Evolutionary conservation across 768 basidiomycete species (phyloP).

Genomic region (Serendipita indica): DNA sequence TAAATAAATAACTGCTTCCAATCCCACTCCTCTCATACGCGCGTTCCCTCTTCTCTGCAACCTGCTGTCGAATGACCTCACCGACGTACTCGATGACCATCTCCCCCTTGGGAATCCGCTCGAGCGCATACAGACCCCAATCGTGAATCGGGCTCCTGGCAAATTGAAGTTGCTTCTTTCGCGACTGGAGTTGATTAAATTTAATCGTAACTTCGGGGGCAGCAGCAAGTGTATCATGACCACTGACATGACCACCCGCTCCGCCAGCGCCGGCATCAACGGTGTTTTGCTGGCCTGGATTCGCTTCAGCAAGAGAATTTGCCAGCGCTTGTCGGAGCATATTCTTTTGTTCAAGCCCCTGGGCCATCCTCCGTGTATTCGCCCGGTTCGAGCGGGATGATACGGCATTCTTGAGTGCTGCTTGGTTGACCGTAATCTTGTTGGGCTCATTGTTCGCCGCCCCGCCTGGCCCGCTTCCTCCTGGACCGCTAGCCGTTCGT

Average conservation of each 20-base stretch:
- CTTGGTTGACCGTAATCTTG: slow-evolving; percentile 20
- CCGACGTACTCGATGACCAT: slow-evolving; percentile 99
- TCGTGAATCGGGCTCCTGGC: slow-evolving; percentile 93
- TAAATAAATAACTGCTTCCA: slow-evolving; percentile 92
- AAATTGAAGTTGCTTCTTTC: slow-evolving; percentile 96
- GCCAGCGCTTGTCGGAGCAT: slow-evolving; percentile 40
- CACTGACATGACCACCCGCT: slow-evolving; percentile 48
- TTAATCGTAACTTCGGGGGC: slow-evolving; percentile 46
- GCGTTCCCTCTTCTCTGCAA: slow-evolving; percentile 95
- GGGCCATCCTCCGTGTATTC: slow-evolving; percentile 77
- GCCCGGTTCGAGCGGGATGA: slow-evolving; percentile 85
- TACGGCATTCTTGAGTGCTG: slow-evolving; percentile 39
- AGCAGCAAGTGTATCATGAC: slow-evolving; percentile 30
- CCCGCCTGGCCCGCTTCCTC: slow-evolving; percentile 23
- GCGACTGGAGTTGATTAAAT: slow-evolving; percentile 94
- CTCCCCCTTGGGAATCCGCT: slow-evolving; percentile 81
- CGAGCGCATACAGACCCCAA: slow-evolving; percentile 97
- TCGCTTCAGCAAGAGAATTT: slow-evolving; percentile 6
- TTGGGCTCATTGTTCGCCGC: neutral
- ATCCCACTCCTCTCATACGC: slow-evolving; percentile 94
- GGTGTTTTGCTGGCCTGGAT: neutral
- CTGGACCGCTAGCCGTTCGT: slow-evolving; percentile 16
- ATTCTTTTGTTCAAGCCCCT: slow-evolving; percentile 89
- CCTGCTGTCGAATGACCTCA: slow-evolving; percentile 86
- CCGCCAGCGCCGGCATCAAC: slow-evolving; percentile 36